Percentiles rank a stretch among this genome's conserved stretches.
Evolutionary conservation across 495 filamentous ascomycete genomes (phyloP).

Genomic region (Aspergillus nanangensis): DNA sequence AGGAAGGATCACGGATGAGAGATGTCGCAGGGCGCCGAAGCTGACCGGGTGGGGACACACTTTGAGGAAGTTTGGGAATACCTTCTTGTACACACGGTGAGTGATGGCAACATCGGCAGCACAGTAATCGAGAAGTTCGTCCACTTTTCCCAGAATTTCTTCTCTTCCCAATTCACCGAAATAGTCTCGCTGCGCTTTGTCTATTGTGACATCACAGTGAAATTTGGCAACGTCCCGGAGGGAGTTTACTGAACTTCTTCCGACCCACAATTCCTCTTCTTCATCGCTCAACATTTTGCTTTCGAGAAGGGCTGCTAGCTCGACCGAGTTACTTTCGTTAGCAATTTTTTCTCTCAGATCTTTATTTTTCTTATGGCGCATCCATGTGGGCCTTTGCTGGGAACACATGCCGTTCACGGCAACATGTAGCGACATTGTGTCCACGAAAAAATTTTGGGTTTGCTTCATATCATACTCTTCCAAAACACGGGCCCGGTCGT

Average conservation of each 20-base stretch:
- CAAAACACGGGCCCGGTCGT: constrained; percentile 79
- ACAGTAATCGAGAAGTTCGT: constrained; percentile 89
- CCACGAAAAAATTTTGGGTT: constrained; percentile 80
- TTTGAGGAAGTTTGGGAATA: constrained; percentile 82
- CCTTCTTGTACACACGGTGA: constrained; percentile 85
- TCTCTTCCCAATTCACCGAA: constrained; percentile 79
- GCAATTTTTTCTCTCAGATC: constrained; percentile 80
- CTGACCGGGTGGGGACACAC: constrained; percentile 95
- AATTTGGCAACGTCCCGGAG: constrained; percentile 95
- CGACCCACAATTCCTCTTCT: constrained; percentile 93
- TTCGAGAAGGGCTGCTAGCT: constrained; percentile 67
- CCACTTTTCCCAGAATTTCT: constrained; percentile 62
- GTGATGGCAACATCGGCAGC: constrained; percentile 92
- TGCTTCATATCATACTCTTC: constrained; percentile 88
- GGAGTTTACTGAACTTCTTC: constrained; percentile 90
- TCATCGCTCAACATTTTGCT: constrained; percentile 66
- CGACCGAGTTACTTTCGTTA: constrained; percentile 61
- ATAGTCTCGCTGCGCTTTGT: constrained; percentile 81
- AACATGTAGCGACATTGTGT: constrained; percentile 98
- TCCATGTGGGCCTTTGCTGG: constrained; percentile 91
- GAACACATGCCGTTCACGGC: constrained; percentile 99
- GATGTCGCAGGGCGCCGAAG: constrained; percentile 87
- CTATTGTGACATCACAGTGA: constrained; percentile 85
- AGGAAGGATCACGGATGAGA: constrained; percentile 88
- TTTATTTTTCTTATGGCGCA: constrained; percentile 86